Evolutionary conservation across 2,329 filamentous ascomycete species (phyloP), one percentile per base, ranked within the genome.

Genomic region (Phaeosphaeria sp.): DNA sequence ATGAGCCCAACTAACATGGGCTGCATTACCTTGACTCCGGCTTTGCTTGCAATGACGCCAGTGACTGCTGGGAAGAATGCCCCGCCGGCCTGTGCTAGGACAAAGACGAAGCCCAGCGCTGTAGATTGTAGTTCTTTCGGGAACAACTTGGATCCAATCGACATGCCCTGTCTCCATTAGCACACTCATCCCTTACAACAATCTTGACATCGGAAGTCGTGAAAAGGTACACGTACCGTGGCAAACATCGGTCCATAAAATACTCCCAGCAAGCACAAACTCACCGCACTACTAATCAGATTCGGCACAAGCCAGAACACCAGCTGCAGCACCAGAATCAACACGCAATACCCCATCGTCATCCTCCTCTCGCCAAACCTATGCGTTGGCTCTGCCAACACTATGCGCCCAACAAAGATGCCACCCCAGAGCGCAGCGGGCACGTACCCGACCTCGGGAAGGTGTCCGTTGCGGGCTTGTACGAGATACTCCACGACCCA

Each of bases 401-500:
- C 5, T 7, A 36, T 36, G 30, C 30, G 30, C 3, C 30, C 86
- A 0, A 89, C 78, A 3, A 88, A 78, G 0, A 79, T 78, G 0
- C 30, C 30, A 2, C 85, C 87, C 47, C 82, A 87, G 63, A 85
- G 86, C 2, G 86, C 87, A 0, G 86, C 83, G 0, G 86, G 84
- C 0, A 90, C 83, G 51, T 89, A 90, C 0, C 87, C 87, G 72
- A 88, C 84, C 18, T 83, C 77, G 0, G 83, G 78, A 0, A 89
- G 74, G 1, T 84, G 77, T 0, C 86, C 87, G 2, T 83, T 76
- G 0, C 87, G 83, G n/a, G 86, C 84, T 2, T 81, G 80, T 6
- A 89, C 83, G 2, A 90, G 79, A 54, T 87, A 90, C 61, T 89
- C 86, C 1, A 89, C 87, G 0, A 89, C 83, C 87, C 87, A 90